A percentile compares a stretch with the other conserved stretches of the same genome.
Conservation (phyloP, 2,329 filamentous ascomycete genomes). For the Aspergillus hiratsukae region DNA sequence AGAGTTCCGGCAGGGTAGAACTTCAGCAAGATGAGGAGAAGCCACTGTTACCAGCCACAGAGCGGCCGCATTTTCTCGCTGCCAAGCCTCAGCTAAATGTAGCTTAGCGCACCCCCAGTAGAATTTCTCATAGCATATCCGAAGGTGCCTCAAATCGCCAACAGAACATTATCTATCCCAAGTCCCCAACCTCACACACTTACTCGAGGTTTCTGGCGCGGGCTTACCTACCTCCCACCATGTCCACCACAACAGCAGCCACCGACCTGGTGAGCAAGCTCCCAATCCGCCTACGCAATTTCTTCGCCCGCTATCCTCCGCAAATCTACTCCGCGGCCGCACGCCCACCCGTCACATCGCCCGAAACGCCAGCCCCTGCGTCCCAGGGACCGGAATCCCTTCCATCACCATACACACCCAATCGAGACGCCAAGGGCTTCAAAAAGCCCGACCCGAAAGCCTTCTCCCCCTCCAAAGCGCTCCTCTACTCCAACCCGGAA, state of each 20-base stretch:
- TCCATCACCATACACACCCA: conserved; percentile 38
- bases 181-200: neutral
- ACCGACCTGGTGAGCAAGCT: conserved; percentile 42
- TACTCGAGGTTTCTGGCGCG: neutral
- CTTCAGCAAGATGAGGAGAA: neutral
- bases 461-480: conserved; percentile 28
- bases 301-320: conserved; percentile 88
- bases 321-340: conserved; percentile 43
- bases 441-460: conserved; percentile 28
- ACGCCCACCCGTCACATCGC: conserved; percentile 20
- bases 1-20: conserved; percentile 5
- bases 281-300: conserved; percentile 72
- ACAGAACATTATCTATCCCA: neutral
- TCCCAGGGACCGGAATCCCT: conserved; percentile 18
- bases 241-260: conserved; percentile 19
- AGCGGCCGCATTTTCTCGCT: conserved; percentile 13
- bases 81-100: conserved; percentile 11
- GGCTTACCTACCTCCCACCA: conserved; percentile 8
- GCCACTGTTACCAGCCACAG: conserved; percentile 7
- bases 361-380: conserved; percentile 6
- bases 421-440: conserved; percentile 40
- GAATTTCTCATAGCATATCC: conserved; percentile 12
- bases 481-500: conserved; percentile 41
- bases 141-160: neutral
- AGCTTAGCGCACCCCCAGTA: conserved; percentile 17